Base-by-base conservation (phyloP, 179 eudicot genomes). In the Silene noctiflora region DNA sequence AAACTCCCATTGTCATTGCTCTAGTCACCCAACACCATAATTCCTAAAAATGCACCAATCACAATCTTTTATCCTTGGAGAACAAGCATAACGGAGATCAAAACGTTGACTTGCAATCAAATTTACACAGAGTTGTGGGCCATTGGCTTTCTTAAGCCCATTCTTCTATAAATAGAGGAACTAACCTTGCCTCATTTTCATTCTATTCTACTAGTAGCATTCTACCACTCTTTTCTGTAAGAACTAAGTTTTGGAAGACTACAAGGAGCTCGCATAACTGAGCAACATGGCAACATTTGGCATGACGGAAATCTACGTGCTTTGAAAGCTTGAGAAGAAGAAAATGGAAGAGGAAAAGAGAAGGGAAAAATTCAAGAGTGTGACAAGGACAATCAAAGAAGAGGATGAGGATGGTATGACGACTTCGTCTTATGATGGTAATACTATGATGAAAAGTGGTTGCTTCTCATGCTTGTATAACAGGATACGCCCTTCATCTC, bases 301-400 rank as follows among this genome's bases (percentile, higher is more conserved):
- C 51, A 4, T 79, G 11, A 75, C 78, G 1, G 82, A 79, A 55
- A 70, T 79, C 0, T 75, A 79, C 65, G 82, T 79, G 58, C 33
- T 75, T 20, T 58, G 78, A n/a, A 69, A 75, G 75, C 56, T 75
- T 46, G 72, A 69, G 35, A 69, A 79, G 75, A n/a, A 70, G 67
- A 79, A 75, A 53, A 51, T 66, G 56, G 75, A 79, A 22, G 78
- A 79, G 0, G 35, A 75, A 0, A 69, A 33, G 75, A 62, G 24
- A 29, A 33, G 14, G 46, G 72, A 61, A 63, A 69, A 1, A 3
- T 21, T 20, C 14, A 46, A 46, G 42, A 74, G 20, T 29, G 21
- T 17, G 4, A 74, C 42, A 7, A 44, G 13, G 14, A 35, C 6
- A 24, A 61, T 4, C 11, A 13, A 14, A 4, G 31, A 0, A 27